Conservation (phyloP, 1,284 basidiomycete species). For the Cryptococcus floricola region DNA sequence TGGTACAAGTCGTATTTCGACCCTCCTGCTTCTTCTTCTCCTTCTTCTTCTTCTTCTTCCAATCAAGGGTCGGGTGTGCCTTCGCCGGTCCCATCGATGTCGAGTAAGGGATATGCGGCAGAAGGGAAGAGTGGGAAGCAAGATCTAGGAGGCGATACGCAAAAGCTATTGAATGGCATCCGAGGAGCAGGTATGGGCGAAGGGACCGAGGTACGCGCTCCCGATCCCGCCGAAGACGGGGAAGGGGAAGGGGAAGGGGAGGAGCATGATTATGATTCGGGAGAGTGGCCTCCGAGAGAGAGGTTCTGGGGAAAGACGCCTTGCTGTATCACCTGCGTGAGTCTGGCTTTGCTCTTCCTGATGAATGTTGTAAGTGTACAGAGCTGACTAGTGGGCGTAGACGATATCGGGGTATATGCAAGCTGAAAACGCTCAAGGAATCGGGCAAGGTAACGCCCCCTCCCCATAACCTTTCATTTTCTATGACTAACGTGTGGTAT, state of each 20-base stretch:
- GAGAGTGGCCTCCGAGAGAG: constrained; percentile 1
- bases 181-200: constrained; percentile 8
- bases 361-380: too few species aligned
- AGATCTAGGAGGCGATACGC: constrained; percentile 1
- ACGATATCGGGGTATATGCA: constrained; percentile 33
- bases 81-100: neutral
- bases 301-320: constrained; percentile 22
- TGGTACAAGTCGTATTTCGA: constrained; percentile 15
- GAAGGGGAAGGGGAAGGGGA: neutral
- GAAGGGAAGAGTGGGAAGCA: neutral
- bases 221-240: neutral
- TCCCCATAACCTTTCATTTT: neutral
- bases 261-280: neutral
- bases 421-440: constrained; percentile 38
- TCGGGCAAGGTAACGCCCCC: constrained; percentile 36
- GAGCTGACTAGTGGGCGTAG: constrained; percentile 8
- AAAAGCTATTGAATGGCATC: constrained; percentile 5
- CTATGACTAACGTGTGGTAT: neutral
- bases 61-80: neutral
- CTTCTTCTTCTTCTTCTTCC: neutral
- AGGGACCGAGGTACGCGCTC: constrained; percentile 9
- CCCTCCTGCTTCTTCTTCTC: neutral
- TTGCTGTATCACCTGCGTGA: constrained; percentile 29
- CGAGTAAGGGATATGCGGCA: neutral
- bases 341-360: neutral